Evolutionary conservation across 2,329 filamentous ascomycete species (phyloP).

Genomic region (Ceratocystis cubensis): DNA sequence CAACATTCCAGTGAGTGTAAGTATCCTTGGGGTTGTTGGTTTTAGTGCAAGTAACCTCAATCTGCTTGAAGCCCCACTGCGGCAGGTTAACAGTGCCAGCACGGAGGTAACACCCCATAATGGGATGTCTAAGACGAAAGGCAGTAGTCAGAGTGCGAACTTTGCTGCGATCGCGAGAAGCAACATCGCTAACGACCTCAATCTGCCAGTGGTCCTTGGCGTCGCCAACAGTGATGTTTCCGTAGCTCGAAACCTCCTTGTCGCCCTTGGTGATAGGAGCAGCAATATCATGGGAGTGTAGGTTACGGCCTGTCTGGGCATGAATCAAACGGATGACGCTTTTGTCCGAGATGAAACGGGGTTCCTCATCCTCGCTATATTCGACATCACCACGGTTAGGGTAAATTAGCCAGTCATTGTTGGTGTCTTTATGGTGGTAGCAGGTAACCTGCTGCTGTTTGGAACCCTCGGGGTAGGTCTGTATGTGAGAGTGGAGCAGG

Average conservation of each 20-base stretch:
- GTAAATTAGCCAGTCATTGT: conserved; percentile 99
- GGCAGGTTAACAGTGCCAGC: conserved; percentile 93
- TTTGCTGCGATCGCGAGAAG: conserved; percentile 70
- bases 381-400: conserved; percentile 69
- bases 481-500: conserved; percentile 88
- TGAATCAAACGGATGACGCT: conserved; percentile 78
- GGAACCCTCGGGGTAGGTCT: conserved; percentile 91
- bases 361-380: conserved; percentile 57
- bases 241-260: conserved; percentile 89
- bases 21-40: conserved; percentile 82
- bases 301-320: conserved; percentile 87
- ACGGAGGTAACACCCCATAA: conserved; percentile 82
- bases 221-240: conserved; percentile 88
- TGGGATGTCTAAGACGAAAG: conserved; percentile 74
- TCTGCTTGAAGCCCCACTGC: conserved; percentile 99
- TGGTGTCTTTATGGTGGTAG: conserved; percentile 98
- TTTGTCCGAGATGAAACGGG: conserved; percentile 66
- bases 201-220: conserved; percentile 96
- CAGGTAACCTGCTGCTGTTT: conserved; percentile 93
- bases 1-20: conserved; percentile 98
- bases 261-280: conserved; percentile 83
- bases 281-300: conserved; percentile 84
- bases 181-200: conserved; percentile 81
- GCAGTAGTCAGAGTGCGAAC: conserved; percentile 85
- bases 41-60: conserved; percentile 91